Evolutionary conservation across 495 filamentous ascomycete genomes (phyloP), one percentile per base, ranked within the genome.

Genomic region (Polyplosphaeria fusca): DNA sequence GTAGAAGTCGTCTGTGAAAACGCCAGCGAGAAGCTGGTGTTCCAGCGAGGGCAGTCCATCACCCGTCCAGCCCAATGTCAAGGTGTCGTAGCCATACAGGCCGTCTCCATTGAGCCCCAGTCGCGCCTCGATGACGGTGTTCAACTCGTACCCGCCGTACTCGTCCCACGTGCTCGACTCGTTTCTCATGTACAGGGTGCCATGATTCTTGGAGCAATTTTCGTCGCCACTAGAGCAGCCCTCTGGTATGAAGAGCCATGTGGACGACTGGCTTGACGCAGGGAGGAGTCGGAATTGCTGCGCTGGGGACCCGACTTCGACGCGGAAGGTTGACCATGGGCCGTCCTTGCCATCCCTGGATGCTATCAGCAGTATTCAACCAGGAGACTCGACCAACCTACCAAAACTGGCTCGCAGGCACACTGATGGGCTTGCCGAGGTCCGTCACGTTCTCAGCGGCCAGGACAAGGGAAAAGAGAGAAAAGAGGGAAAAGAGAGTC

Each of bases 91-190:
- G 5, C 71, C 71, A 50, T 67, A 73, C 1, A 65, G 23, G 13
- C 51, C 68, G 54, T 67, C 62, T 32, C 64, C 66, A 13, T 23
- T 37, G 35, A 63, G 27, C 32, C 68, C 54, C 14, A 71, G 40
- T 16, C 61, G 62, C 24, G 42, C 13, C 47, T 68, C 66, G 0
- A 69, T 16, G 26, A 43, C 56, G 19, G 52, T 64, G 13, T 56
- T 50, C 40, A 71, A 51, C 20, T 59, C 50, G 51, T 62, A 73
- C 5, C 52, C 28, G 5, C 68, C 69, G 23, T 55, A 65, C 11
- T 74, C 61, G 2, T 68, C 43, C 75, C 78, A 84, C 2, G 70
- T 82, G 1, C 71, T 73, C 1, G 79, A 82, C 5, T 53, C 25
- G 27, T 73, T 79, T n/a, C 64, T 47, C 47, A 77, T 73, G 68